Base-by-base conservation (phyloP, 345 rosid species). In the Populus alba region DNA sequence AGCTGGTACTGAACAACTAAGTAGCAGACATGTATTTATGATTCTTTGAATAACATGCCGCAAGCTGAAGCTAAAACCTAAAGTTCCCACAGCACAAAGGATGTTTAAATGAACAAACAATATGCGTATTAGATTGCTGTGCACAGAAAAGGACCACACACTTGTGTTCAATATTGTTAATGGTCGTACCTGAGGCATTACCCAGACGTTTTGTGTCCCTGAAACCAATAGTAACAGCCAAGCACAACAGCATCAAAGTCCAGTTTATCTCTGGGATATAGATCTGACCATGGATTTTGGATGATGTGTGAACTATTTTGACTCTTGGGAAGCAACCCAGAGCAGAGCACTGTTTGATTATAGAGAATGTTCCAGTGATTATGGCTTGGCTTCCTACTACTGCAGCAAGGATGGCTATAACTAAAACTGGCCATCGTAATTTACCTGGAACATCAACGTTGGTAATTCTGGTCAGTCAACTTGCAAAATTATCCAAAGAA, bases 261-360 rank as follows among this genome's bases (percentile, higher is more conserved):
- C 98, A 94, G 72, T 94, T 94, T 45, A 94, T 92, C 87, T 94
- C 98, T 0, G 98, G 98, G 78, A 94, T 94, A 85, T 94, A 92
- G 62, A 92, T 92, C 88, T 94, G 98, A 70, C 98, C 98, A 17
- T 94, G 97, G 68, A 94, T 88, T 84, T 92, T 90, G 11, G 96
- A 87, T 20, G 97, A 94, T 11, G 98, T 94, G 83, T 94, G 98
- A 75, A 94, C 89, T 12, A 94, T 88, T 86, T 92, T 94, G 59
- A 94, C 98, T 78, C 82, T 86, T 0, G 97, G 98, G 79, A 94
- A 94, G 85, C 97, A 94, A 79, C 94, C 91, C 51, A 94, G 86
- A 3, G 98, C 85, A 47, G 97, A 88, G 85, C 97, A 92, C 63
- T 94, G 98, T 78, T 91, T 94, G 81, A 94, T 89, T 78, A 94